phyloP scores from a whole-genome alignment of 805 yeast genomes.

The Candida piceae region DNA sequence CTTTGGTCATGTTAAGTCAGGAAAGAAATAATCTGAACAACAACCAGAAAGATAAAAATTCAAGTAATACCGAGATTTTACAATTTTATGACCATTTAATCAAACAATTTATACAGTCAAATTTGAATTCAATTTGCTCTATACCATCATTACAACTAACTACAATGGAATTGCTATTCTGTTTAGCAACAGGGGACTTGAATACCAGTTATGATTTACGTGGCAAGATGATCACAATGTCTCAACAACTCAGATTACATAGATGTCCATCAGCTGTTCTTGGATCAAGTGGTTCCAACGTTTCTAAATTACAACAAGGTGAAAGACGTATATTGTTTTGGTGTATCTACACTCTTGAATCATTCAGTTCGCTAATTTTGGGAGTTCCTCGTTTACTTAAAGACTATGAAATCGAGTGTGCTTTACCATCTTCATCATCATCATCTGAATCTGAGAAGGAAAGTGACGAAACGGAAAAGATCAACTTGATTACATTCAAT shows the following conservation, averaged over 20 bases:
- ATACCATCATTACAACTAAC: constrained; percentile 67
- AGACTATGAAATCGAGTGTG: constrained; percentile 83
- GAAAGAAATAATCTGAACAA: constrained; percentile 24
- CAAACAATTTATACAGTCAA: constrained; percentile 58
- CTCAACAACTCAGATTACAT: constrained; percentile 79
- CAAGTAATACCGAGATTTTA: constrained; percentile 29
- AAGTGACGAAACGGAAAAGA: constrained; percentile 41
- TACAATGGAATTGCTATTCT: constrained; percentile 63
- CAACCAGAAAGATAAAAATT: constrained; percentile 6
- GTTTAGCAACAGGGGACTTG: constrained; percentile 68
- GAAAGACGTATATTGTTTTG: constrained; percentile 80
- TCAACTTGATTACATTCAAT: constrained; percentile 54
- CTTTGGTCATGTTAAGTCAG: constrained; percentile 44
- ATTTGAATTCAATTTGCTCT: constrained; percentile 55
- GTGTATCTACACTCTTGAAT: constrained; percentile 75
- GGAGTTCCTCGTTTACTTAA: constrained; percentile 81
- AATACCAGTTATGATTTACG: constrained; percentile 70
- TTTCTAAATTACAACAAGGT: constrained; percentile 69
- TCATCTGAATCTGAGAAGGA: constrained; percentile 24
- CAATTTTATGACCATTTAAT: constrained; percentile 57
- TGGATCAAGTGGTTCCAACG: constrained; percentile 57
- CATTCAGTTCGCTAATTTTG: constrained; percentile 64
- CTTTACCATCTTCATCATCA: constrained; percentile 53
- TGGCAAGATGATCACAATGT: constrained; percentile 73
- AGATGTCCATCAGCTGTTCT: constrained; percentile 82